Base-by-base conservation (phyloP, 768 basidiomycete species). In the Kwoniella dendrophila region DNA sequence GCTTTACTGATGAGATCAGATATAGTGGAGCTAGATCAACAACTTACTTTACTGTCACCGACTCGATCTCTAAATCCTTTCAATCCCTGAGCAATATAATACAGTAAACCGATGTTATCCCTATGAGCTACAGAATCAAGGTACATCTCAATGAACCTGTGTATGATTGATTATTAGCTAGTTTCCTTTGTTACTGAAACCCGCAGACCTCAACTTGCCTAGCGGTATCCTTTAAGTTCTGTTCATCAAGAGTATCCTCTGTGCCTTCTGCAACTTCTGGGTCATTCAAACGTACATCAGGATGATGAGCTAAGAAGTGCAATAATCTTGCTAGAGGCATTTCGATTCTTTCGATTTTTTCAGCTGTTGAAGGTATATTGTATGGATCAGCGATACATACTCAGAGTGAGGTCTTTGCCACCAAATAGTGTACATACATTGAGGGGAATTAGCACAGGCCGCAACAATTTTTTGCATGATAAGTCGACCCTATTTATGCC, bases 251-350 rank as follows among this genome's bases (percentile, higher is more conserved):
- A n/a, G 56, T 48, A 11, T 40, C 48, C 26, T 61, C 59, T 32
- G 53, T 52, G 40, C 54, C 60, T 50, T 56, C 44, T 27, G 24
- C 63, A 22, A 44, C 43, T 36, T 85, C 83, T 2, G 83, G n/a
- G n/a, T n/a, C n/a, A n/a, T n/a, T 82, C 44, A 82, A 83, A 0
- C 58, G 61, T 70, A 92, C 94, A 78, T 99, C 96, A 3, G 95
- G 95, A 75, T 99, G 96, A 74, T 96, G 94, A 0, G 93, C 91
- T 4, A 98, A 82, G 0, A 93, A 79, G 72, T 93, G 90, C 10
- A 98, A 83, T 3, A 98, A 80, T 12, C 95, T 88, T 43, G 94
- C 85, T 69, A 98, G 90, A 1, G 88, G 85, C 57, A 88, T 80
- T 76, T 97, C 95, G 57, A 94, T 83, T 52, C 85, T 80, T n/a